Evolutionary conservation across 306 rosid species (phyloP).

Genomic region (Rubus idaeus): DNA sequence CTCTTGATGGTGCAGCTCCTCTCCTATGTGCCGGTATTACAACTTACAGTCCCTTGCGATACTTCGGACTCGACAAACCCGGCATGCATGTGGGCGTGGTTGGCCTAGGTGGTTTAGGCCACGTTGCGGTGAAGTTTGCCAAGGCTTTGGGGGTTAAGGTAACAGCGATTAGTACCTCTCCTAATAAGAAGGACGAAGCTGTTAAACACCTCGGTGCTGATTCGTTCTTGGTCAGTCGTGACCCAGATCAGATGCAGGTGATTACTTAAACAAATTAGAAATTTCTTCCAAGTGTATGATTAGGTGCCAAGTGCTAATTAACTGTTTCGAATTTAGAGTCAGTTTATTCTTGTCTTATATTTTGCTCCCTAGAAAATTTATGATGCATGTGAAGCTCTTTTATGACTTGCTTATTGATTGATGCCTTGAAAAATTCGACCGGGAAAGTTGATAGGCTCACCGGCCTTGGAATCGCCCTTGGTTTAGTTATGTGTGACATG

Average conservation of each 20-base stretch:
- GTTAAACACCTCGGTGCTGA: slow-evolving; percentile 32
- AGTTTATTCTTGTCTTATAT: no score
- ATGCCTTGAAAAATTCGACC: no score
- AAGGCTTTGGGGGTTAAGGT: slow-evolving; percentile 41
- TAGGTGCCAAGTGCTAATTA: neutral
- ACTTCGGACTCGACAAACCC: slow-evolving; percentile 32
- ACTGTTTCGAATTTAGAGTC: no score
- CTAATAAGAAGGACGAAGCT: slow-evolving; percentile 34
- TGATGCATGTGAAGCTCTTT: no score
- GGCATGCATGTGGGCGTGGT: slow-evolving; percentile 44
- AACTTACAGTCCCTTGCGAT: slow-evolving; percentile 39
- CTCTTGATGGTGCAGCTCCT: slow-evolving; percentile 45
- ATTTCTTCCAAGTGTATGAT: neutral
- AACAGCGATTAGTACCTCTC: slow-evolving; percentile 40
- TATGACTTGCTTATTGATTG: no score
- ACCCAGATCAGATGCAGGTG: slow-evolving; percentile 41
- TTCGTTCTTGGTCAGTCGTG: slow-evolving; percentile 31
- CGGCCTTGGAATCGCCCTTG: no score
- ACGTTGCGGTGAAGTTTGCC: slow-evolving; percentile 43
- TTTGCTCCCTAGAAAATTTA: no score
- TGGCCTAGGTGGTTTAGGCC: slow-evolving; percentile 52
- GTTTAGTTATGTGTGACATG: no score
- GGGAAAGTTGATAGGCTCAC: no score
- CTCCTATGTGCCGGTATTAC: slow-evolving; percentile 47
- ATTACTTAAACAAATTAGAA: no score